Base-by-base conservation (phyloP, 768 basidiomycete species). In the Phanerochaete sordida region DNA sequence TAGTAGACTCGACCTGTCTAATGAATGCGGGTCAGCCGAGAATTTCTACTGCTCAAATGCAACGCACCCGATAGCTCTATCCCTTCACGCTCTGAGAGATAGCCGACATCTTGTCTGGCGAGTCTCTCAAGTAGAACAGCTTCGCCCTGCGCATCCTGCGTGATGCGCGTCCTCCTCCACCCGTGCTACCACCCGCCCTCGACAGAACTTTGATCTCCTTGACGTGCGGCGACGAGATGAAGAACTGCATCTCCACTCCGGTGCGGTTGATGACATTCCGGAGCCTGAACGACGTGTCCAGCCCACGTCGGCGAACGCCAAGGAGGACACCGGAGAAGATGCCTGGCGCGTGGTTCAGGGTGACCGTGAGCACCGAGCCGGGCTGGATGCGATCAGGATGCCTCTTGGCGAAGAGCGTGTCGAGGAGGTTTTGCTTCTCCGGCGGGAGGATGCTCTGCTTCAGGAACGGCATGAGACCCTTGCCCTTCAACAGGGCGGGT, bases 171-270 rank as follows among this genome's bases (percentile, higher is more conserved):
- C 65, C 67, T 33, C 73, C 70, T 3, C 69, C 68, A 21, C 64
- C 65, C 16, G 35, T 16, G 31, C 26, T 35, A 12, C 70, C 68
- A 35, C 70, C 70, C 58, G 88, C 86, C 64, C 75, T 77, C 74
- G 84, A 82, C 60, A 95, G 76, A 61, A 98, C 77, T 74, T 87
- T 86, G 74, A 98, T 89, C 57, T 90, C 86, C 79, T 91, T 93
- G 74, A 98, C 68, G 69, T 92, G 84, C 28, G 96, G 95, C 54
- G 90, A 91, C 68, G 84, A 86, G 64, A 87, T 85, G 72, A 88
- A 94, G 76, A 93, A 91, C 69, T 88, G 89, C 88, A 93, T 88
- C 79, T 98, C 96, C 39, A 97, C 89, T 13, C 95, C 95, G 13
- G 90, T 93, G 63, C 93, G 82, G 67, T 93, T 90, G 55, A 98